These are phyloP conservation scores for Backusella westeae DNA, from an alignment of 192 early-diverging fungal genomes.

Conservation along the genomic window DNA sequence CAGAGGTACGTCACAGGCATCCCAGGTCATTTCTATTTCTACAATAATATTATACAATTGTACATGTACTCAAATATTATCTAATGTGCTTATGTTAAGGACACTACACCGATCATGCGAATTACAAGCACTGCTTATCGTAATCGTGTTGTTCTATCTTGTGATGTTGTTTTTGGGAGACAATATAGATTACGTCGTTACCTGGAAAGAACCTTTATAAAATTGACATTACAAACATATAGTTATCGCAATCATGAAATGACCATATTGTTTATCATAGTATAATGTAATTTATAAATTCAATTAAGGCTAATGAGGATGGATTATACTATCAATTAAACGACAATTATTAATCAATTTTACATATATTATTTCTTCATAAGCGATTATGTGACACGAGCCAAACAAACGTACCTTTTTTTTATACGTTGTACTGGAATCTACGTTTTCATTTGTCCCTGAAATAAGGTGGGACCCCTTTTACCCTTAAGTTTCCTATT, in stretches of 20 bases:
- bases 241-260: neutral
- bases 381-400: neutral
- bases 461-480: slow-evolving; percentile 3
- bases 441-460: neutral
- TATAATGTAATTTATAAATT: neutral
- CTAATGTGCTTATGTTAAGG: neutral
- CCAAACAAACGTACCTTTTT: neutral
- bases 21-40: neutral
- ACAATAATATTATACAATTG: neutral
- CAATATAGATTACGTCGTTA: neutral
- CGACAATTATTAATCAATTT: neutral
- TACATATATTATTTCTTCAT: neutral
- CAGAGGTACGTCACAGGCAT: too few species aligned
- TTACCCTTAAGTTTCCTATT: neutral
- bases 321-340: neutral
- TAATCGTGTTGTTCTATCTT: neutral
- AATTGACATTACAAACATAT: neutral
- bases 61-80: neutral
- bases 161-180: neutral
- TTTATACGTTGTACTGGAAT: neutral
- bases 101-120: too few species aligned
- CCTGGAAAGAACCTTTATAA: neutral
- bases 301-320: neutral
- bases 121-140: neutral
- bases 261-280: neutral